Percentiles rank a stretch among this genome's conserved stretches.
phyloP scores from a whole-genome alignment of 2,329 filamentous ascomycete species.

The Sporothrix pallida region DNA sequence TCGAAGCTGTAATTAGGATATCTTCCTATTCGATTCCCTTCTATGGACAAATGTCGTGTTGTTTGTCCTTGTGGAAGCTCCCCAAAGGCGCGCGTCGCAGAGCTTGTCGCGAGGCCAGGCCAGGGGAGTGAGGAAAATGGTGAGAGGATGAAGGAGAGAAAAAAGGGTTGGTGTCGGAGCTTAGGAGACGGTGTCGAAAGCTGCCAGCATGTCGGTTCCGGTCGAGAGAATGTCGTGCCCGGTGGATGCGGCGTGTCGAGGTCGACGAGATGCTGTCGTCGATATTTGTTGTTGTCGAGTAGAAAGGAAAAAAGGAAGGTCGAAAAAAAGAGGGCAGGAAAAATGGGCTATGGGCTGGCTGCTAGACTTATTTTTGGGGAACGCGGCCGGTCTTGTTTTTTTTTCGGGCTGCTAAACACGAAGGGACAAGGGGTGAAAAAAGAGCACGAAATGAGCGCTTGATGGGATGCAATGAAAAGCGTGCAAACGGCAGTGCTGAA shows the following conservation, averaged over 20 bases:
- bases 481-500: conserved; percentile 15
- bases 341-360: conserved; percentile 5
- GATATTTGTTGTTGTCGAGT: conserved; percentile 23
- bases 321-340: conserved; percentile 2
- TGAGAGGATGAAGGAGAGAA: neutral
- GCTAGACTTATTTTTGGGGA: neutral
- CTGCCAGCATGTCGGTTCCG: conserved; percentile 20
- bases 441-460: neutral
- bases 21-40: neutral
- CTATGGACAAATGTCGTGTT: conserved; percentile 5
- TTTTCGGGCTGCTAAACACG: neutral
- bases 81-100: neutral
- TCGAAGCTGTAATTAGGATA: neutral
- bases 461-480: neutral
- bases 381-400: conserved; percentile 17
- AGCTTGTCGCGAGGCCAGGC: neutral
- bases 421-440: neutral
- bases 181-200: neutral
- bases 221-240: conserved; percentile 5
- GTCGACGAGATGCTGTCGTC: neutral
- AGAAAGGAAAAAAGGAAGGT: neutral
- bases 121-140: neutral
- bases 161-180: conserved; percentile 6
- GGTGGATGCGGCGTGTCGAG: neutral
- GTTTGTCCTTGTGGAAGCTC: neutral